phyloP scores from a whole-genome alignment of 228 moss, liverwort and hornwort species.

The Sphagnum fallax region DNA sequence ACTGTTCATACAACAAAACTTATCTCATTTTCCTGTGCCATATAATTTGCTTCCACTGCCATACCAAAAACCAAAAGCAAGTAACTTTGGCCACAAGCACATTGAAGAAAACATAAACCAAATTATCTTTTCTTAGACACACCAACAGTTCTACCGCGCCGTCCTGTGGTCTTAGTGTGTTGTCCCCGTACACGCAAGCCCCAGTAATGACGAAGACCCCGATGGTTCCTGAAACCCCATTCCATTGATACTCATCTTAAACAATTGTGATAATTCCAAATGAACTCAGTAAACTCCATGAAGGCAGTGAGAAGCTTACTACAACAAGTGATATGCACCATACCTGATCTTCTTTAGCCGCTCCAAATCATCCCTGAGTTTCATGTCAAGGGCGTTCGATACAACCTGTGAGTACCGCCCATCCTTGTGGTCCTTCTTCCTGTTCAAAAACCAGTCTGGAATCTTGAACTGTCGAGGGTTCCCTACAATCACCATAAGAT shows the following conservation, averaged over 20 bases:
- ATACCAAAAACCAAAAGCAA: too few relatives aligned
- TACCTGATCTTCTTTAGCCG: slow-evolving; percentile 88
- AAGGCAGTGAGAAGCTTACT: too few relatives aligned
- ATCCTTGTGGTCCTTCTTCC: slow-evolving; percentile 92
- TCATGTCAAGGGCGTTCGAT: slow-evolving; percentile 88
- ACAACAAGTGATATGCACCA: background rate
- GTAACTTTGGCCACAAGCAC: too few relatives aligned
- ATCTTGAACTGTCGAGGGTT: slow-evolving; percentile 90
- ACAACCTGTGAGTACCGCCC: slow-evolving; percentile 82
- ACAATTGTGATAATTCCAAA: too few relatives aligned
- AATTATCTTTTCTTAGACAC: slow-evolving; percentile 28
- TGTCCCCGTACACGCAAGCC: slow-evolving; percentile 28
- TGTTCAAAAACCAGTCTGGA: slow-evolving; percentile 85
- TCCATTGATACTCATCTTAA: too few relatives aligned
- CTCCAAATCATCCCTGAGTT: slow-evolving; percentile 83
- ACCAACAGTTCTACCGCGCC: slow-evolving; percentile 30
- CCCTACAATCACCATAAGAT: slow-evolving; percentile 79
- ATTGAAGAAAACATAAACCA: too few relatives aligned
- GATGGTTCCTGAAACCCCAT: slow-evolving; percentile 10
- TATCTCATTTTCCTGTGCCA: too few relatives aligned
- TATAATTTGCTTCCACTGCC: too few relatives aligned
- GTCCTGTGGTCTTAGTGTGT: slow-evolving; percentile 28
- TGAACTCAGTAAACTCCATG: too few relatives aligned
- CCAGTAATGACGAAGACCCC: slow-evolving; percentile 24
- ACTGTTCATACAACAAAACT: too few relatives aligned